These are phyloP conservation scores for Annona cherimola DNA, from an alignment of 164 flowering plant genomes.

Conservation along the genomic window DNA sequence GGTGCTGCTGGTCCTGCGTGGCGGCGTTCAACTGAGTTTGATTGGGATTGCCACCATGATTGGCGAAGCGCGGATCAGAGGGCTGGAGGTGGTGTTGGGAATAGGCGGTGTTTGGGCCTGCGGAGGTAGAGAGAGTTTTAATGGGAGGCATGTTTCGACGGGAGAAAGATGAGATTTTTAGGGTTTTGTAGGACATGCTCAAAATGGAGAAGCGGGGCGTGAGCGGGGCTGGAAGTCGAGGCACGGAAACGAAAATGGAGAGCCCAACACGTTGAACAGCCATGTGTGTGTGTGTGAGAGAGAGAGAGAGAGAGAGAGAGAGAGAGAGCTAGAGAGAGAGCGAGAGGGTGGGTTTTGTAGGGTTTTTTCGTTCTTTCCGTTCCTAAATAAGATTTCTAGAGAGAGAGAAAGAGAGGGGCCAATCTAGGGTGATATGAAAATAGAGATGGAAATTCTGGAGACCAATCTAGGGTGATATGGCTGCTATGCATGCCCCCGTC, in stretches of 20 bases:
- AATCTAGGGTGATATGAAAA: too few relatives aligned
- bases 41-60: background rate
- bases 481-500: too few relatives aligned
- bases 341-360: too few relatives aligned
- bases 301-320: background rate
- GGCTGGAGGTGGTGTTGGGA: slow-evolving; percentile 8
- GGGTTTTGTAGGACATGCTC: slow-evolving; percentile 1
- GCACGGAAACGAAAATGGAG: slow-evolving; percentile 3
- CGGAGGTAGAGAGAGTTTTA: slow-evolving; percentile 33
- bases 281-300: background rate
- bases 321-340: slow-evolving; percentile 2
- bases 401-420: too few relatives aligned
- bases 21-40: too few relatives aligned
- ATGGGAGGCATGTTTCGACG: slow-evolving; percentile 12
- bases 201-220: background rate
- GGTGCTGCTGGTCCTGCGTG: slow-evolving; percentile 7
- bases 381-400: too few relatives aligned
- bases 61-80: slow-evolving; percentile 20
- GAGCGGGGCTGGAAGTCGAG: background rate
- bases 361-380: too few relatives aligned
- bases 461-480: too few relatives aligned
- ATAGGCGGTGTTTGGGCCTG: slow-evolving; percentile 28
- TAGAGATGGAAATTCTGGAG: too few relatives aligned
- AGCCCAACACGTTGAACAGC: slow-evolving; percentile 10
- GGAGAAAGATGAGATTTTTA: background rate